Percentiles rank a stretch among this genome's conserved stretches.
These are phyloP conservation scores for Amphichorda felina DNA, from an alignment of 2,329 filamentous ascomycete species.

Conservation along the genomic window DNA sequence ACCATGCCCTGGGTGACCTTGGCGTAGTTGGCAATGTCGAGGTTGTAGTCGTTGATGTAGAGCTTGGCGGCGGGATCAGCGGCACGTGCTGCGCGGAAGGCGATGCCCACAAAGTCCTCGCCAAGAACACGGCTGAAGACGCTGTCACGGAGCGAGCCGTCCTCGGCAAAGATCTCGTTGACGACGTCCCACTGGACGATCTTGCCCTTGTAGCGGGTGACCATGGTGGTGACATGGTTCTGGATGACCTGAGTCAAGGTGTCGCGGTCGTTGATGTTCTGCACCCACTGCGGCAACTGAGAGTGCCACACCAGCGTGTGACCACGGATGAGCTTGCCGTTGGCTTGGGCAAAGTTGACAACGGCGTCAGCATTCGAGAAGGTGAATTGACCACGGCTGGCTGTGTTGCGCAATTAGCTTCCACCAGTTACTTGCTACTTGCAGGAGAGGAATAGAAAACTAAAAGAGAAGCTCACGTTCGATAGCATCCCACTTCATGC, in stretches of 20 bases:
- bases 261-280: slow-evolving; percentile 34
- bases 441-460: background rate
- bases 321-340: slow-evolving; percentile 48
- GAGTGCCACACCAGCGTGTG: slow-evolving; percentile 58
- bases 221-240: slow-evolving; percentile 45
- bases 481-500: slow-evolving; percentile 57
- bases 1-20: slow-evolving; percentile 46
- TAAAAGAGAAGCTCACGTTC: slow-evolving; percentile 16
- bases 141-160: slow-evolving; percentile 43
- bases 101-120: slow-evolving; percentile 57
- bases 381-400: slow-evolving; percentile 34
- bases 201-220: slow-evolving; percentile 49
- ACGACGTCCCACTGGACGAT: slow-evolving; percentile 51
- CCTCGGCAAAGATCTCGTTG: slow-evolving; percentile 53
- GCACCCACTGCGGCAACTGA: slow-evolving; percentile 47
- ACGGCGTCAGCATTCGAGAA: slow-evolving; percentile 44
- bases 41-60: slow-evolving; percentile 68
- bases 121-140: slow-evolving; percentile 60
- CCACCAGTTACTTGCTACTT: too few species aligned
- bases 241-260: slow-evolving; percentile 42
- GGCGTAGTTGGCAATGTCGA: slow-evolving; percentile 44
- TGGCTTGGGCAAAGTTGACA: slow-evolving; percentile 41
- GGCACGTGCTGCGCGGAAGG: slow-evolving; percentile 54
- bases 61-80: slow-evolving; percentile 58
- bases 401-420: background rate